Evolutionary conservation across 768 basidiomycete species (phyloP), one percentile per base, ranked within the genome.

Genomic region (Rossbeevera mucosa): DNA sequence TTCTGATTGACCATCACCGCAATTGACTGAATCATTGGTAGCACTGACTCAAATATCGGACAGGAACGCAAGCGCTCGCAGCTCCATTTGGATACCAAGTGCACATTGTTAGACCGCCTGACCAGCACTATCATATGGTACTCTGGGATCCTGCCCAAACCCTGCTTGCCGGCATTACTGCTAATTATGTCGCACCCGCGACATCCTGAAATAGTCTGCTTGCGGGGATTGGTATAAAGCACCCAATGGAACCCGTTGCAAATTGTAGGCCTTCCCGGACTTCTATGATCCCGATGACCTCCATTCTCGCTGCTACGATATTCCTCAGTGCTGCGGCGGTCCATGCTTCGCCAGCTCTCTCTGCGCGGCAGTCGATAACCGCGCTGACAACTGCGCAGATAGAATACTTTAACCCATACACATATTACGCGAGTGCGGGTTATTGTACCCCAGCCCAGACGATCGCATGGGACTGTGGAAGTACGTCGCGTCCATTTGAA

Each of bases 381-480:
- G 51, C 74, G 1, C 62, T 80, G 46, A 65, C 72, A 24, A 56
- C 69, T 7, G 21, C 75, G 0, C 70, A 80, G 56, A 73, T 82
- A 5, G 57, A 69, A 7, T 30, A 59, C 9, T 83, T 74, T 62
- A 74, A 59, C 31, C 72, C 81, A 0, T 83, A 76, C 66, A 75
- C 78, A 0, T 69, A 64, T 52, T 82, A 76, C 57, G 79, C 82
- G 0, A 74, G 75, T 38, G 63, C 80, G 9, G 81, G 71, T 1
- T 79, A 79, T 56, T 85, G 83, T 50, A 48, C 64, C 14, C 67
- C 79, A 5, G 48, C 72, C 3, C 48, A 66, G 36, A 78, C 76
- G 21, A 55, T 74, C 36, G 68, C 71, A n/a, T 83, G 82, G 80
- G 63, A 72, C 28, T 84, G 82, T 63, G 83, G 83, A 65, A 55